Base-by-base conservation (phyloP, 169 alveolate species). In the Plasmodium cynomolgi region DNA sequence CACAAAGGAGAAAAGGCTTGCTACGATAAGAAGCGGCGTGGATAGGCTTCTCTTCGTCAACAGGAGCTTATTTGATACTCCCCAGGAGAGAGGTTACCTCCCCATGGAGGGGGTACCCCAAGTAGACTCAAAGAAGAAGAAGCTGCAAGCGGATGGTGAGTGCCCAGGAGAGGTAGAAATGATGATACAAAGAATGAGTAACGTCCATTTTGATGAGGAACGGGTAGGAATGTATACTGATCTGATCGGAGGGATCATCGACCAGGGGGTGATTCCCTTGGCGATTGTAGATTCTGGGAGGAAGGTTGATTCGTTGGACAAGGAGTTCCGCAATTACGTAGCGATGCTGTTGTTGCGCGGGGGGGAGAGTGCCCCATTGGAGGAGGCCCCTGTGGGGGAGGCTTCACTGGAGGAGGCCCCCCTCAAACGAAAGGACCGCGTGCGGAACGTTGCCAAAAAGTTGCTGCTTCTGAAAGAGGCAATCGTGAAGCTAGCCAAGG, bases 11-110 rank as follows among this genome's bases (percentile, higher is more conserved):
- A 71, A 39, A 29, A 9, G 73, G 29, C 29, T 47, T n/a, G 41
- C 56, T 7, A 54, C 5, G 39, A 39, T 86, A 54, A 23, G 71
- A 31, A 79, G 29, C 8, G 83, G 91, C 1, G 83, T 90, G 23
- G 83, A 90, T 50, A 90, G 50, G 13, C 34, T 90, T 31, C 34
- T 90, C 13, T 90, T 81, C 72, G 79, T 50, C 6, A 90, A 90
- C 15, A 80, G 94, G 50, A 50, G 15, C 13, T 33, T 86, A 26
- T 44, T 84, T 26, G 80, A 75, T 6, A 47, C 17, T 26, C 11
- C 11, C 7, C 31, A 68, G 77, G 77, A 6, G 77, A 9, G 17
- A 23, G 77, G 15, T 7, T 1, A 15, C 34, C n/a, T 7, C 34
- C 17, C 75, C 5, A 20, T 62, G 13, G 26, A n/a, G 26, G 75